Evolutionary conservation across 2,329 filamentous ascomycete genomes (phyloP).

Genomic region (Balansia obtecta): DNA sequence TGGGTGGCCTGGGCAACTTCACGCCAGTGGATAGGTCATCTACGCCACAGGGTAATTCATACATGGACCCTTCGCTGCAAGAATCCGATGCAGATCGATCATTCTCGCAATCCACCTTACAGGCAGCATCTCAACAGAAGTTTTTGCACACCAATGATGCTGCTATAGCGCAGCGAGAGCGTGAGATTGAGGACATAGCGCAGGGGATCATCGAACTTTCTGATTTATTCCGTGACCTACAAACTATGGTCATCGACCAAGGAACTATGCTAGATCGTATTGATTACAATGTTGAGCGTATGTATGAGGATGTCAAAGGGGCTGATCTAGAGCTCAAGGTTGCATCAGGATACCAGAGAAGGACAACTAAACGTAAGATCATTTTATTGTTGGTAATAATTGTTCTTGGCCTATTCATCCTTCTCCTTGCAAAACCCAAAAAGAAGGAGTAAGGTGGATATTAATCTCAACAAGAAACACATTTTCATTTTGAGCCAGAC

Average conservation of each 20-base stretch:
- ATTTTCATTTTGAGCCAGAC: not conserved
- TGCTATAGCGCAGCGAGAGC: slow-evolving; percentile 80
- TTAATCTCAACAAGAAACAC: not conserved
- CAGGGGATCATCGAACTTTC: slow-evolving; percentile 96
- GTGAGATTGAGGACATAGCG: slow-evolving; percentile 94
- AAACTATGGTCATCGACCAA: slow-evolving; percentile 89
- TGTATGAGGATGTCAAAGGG: slow-evolving; percentile 84
- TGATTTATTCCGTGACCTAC: slow-evolving; percentile 91
- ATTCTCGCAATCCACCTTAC: slow-evolving; percentile 80
- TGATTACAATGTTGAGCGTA: slow-evolving; percentile 95
- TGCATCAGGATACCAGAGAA: slow-evolving; percentile 78
- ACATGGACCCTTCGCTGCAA: slow-evolving; percentile 75
- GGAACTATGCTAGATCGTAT: slow-evolving; percentile 87
- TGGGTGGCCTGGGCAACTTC: slow-evolving; percentile 46
- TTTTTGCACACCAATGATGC: slow-evolving; percentile 65
- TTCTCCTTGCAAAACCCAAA: slow-evolving; percentile 71
- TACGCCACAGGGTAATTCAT: slow-evolving; percentile 40
- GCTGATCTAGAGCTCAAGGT: slow-evolving; percentile 87
- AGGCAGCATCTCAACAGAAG: slow-evolving; percentile 60
- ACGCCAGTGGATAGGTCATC: slow-evolving; percentile 37
- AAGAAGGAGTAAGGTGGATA: slow-evolving; percentile 18
- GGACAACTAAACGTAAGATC: slow-evolving; percentile 80
- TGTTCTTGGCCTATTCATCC: slow-evolving; percentile 75
- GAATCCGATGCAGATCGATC: slow-evolving; percentile 90
- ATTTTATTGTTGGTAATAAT: slow-evolving; percentile 79